Evolutionary conservation across 208 protist species (phyloP).

Genomic region (Crithidia mellificae): DNA sequence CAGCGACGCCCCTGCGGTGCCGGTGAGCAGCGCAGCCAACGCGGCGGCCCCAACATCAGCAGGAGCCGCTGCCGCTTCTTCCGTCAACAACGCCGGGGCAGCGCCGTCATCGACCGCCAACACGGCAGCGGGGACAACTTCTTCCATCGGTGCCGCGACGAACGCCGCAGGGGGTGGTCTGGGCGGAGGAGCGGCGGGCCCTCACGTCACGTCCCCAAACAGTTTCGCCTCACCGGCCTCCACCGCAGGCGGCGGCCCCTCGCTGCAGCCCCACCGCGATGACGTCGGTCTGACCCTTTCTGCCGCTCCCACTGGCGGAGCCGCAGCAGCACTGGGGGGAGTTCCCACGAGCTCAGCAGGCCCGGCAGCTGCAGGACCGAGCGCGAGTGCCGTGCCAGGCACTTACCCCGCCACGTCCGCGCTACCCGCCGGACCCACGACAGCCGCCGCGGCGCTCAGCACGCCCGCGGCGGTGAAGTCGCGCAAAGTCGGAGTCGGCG

Average conservation of each 20-base stretch:
- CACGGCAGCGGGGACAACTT: not conserved
- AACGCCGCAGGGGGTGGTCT: not conserved
- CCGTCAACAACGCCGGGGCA: not conserved
- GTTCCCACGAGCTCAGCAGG: too few relatives aligned
- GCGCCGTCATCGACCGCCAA: too few relatives aligned
- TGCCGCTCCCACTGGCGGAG: not conserved
- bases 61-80: not conserved
- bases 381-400: too few relatives aligned
- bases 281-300: too few relatives aligned
- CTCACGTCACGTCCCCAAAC: not conserved
- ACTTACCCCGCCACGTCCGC: too few relatives aligned
- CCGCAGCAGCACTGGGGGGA: not conserved
- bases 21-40: not conserved
- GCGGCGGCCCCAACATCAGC: not conserved
- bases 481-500: slow-evolving; percentile 7
- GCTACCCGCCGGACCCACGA: not conserved
- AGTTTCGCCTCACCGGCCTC: not conserved
- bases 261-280: not conserved
- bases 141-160: not conserved
- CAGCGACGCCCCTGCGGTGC: slow-evolving; percentile 19
- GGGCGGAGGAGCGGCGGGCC: not conserved
- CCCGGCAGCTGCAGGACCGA: too few relatives aligned
- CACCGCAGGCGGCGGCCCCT: not conserved
- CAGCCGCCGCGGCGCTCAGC: slow-evolving; percentile 1
- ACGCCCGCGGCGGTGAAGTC: not conserved